Conservation (phyloP, 768 basidiomycete species). For the Lepiota subincarnata region DNA sequence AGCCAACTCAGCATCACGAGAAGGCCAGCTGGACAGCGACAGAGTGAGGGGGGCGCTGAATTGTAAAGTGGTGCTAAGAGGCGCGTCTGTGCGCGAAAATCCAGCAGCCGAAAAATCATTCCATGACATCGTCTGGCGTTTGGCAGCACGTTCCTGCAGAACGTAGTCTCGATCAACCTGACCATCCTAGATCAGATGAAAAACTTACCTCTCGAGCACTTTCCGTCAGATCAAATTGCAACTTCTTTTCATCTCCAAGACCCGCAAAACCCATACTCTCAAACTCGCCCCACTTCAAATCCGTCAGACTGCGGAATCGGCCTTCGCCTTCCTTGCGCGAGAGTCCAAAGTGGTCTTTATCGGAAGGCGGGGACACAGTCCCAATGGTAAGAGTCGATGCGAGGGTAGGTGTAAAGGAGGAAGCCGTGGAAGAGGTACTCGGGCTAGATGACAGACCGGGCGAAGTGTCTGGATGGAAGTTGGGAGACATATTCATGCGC, state of each 20-base stretch:
- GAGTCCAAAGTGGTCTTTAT: conserved; percentile 36
- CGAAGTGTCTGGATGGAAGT: conserved; percentile 52
- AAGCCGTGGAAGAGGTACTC: conserved; percentile 30
- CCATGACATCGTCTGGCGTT: conserved; percentile 86
- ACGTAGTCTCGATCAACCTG: not conserved
- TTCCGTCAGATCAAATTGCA: conserved; percentile 93
- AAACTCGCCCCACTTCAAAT: conserved; percentile 91
- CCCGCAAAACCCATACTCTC: conserved; percentile 77
- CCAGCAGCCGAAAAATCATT: conserved; percentile 83
- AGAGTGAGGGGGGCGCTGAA: conserved; percentile 53
- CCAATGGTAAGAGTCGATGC: conserved; percentile 24
- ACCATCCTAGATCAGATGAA: not conserved
- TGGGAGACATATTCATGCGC: conserved; percentile 63
- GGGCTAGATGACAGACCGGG: conserved; percentile 27
- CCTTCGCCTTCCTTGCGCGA: conserved; percentile 50
- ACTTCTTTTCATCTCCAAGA: conserved; percentile 57
- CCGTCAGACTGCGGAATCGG: conserved; percentile 75
- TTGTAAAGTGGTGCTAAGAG: conserved; percentile 76
- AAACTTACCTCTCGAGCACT: conserved; percentile 60
- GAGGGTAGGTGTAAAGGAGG: conserved; percentile 38
- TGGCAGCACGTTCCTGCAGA: conserved; percentile 56
- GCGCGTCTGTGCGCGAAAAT: conserved; percentile 75
- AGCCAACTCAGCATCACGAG: conserved; percentile 65
- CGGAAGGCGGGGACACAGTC: conserved; percentile 18
- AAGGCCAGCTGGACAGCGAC: conserved; percentile 67